A percentile compares a stretch with the other conserved stretches of the same genome.
Evolutionary conservation across 2,329 filamentous ascomycete genomes (phyloP).

Genomic region (Fusarium veterinarium): DNA sequence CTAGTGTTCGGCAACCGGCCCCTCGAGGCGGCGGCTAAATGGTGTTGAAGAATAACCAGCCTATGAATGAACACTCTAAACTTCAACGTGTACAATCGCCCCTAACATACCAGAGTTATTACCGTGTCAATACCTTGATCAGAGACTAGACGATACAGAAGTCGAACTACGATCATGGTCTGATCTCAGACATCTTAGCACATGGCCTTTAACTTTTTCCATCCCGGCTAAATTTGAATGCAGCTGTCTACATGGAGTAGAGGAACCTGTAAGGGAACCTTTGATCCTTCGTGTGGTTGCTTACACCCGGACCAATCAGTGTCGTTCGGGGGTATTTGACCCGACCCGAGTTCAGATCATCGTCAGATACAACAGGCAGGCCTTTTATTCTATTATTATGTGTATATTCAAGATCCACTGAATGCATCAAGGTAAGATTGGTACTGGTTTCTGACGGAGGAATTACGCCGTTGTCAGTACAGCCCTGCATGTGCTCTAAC

Average conservation of each 20-base stretch:
- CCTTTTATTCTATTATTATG: background rate
- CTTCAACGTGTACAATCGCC: background rate
- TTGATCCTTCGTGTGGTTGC: slow-evolving; percentile 5
- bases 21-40: slow-evolving; percentile 14
- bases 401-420: no score
- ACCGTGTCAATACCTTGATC: background rate
- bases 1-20: slow-evolving; percentile 2
- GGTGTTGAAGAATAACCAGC: background rate
- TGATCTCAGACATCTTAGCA: slow-evolving; percentile 5
- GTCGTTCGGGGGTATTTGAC: background rate
- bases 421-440: background rate
- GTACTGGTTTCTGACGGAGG: background rate
- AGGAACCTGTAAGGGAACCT: background rate
- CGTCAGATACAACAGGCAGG: background rate
- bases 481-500: background rate
- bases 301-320: slow-evolving; percentile 33
- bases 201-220: background rate
- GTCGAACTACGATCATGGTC: slow-evolving; percentile 18
- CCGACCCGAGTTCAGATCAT: slow-evolving; percentile 17
- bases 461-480: background rate
- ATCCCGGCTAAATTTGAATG: slow-evolving; percentile 24
- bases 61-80: background rate
- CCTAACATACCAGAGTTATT: background rate
- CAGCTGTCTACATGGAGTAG: background rate
- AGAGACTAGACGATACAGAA: background rate